Base-by-base conservation (phyloP, 768 basidiomycete genomes). In the Pulveroboletus sp. region DNA sequence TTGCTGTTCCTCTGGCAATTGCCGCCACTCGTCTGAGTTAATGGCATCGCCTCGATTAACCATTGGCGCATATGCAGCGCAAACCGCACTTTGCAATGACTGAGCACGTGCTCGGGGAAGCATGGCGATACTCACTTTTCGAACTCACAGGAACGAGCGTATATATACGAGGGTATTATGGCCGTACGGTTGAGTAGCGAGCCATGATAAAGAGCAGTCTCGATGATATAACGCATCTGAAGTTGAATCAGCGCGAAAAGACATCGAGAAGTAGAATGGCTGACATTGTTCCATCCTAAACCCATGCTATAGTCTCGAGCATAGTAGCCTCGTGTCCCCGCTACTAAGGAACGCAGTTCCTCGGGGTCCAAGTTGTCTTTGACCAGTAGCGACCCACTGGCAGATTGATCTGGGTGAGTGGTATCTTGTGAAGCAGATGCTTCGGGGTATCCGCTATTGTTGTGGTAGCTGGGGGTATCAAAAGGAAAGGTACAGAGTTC, bases 161-260 rank as follows among this genome's bases (percentile, higher is more conserved):
- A 77, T 45, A 77, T 68, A 53, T 68, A 72, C 2, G 76, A 70
- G 6, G 76, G 76, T 37, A 78, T 46, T 36, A 77, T 61, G 45
- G 72, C 66, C 2, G 72, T 73, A 39, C 76, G 69, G 55, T 75
- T 74, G 37, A 76, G 64, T 6, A 76, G 56, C 24, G 59, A 54
- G n/a, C 75, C 73, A 40, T 77, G 76, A 13, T 74, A 46, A 15
- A 77, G 54, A 8, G 72, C 63, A 1, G 74, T 71, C 53, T 77
- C 76, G 50, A 77, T 69, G 50, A 77, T 78, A 53, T 77, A 77
- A 17, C 76, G 71, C 67, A 77, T 68, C 76, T 75, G 37, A 31
- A 38, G 24, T 27, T 14, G 10, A 18, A 21, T 59, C 33, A 51
- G 55, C 24, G 30, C 27, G 24, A 3, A 42, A 46, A 35, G 32